A percentile compares a stretch with the other conserved stretches of the same genome.
Evolutionary conservation across 1,284 basidiomycete genomes (phyloP).

Genomic region (Pascua guehoae): DNA sequence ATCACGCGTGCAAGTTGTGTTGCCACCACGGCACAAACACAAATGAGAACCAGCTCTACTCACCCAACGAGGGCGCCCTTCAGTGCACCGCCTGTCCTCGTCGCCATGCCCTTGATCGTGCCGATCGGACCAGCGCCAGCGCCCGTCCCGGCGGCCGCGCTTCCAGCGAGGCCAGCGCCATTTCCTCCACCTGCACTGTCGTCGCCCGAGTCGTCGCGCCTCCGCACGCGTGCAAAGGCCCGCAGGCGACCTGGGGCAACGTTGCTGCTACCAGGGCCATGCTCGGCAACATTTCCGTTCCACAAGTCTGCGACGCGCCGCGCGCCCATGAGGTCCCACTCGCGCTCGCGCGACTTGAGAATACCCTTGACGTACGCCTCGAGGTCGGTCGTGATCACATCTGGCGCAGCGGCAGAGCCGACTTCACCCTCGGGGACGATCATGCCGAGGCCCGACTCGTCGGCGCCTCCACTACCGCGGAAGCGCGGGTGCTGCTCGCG

Average conservation of each 20-base stretch:
- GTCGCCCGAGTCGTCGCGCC: conserved; percentile 8
- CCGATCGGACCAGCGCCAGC: conserved; percentile 17
- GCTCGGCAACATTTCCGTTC: conserved; percentile 28
- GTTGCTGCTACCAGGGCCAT: background rate
- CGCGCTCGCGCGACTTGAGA: conserved; percentile 40
- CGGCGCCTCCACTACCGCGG: conserved; percentile 6
- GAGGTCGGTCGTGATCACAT: conserved; percentile 42
- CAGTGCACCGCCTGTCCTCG: conserved; percentile 32
- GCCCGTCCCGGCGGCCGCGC: background rate
- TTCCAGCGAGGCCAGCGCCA: background rate
- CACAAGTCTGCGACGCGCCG: conserved; percentile 40
- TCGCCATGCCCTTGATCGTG: conserved; percentile 33
- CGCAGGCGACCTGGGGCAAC: no score
- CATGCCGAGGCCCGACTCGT: conserved; percentile 28
- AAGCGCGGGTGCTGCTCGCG: conserved; percentile 39
- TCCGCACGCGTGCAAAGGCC: background rate
- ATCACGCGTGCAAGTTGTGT: background rate
- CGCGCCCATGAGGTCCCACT: conserved; percentile 42
- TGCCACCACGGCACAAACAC: background rate
- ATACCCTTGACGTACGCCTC: conserved; percentile 40
- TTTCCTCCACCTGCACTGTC: background rate
- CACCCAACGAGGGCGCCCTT: conserved; percentile 38
- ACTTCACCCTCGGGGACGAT: conserved; percentile 40
- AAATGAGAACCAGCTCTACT: conserved; percentile 13
- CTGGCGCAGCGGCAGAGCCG: conserved; percentile 36